Evolutionary conservation across 139 green algal genomes (phyloP), one percentile per base, ranked within the genome.

Genomic region (Pleodorina starrii): DNA sequence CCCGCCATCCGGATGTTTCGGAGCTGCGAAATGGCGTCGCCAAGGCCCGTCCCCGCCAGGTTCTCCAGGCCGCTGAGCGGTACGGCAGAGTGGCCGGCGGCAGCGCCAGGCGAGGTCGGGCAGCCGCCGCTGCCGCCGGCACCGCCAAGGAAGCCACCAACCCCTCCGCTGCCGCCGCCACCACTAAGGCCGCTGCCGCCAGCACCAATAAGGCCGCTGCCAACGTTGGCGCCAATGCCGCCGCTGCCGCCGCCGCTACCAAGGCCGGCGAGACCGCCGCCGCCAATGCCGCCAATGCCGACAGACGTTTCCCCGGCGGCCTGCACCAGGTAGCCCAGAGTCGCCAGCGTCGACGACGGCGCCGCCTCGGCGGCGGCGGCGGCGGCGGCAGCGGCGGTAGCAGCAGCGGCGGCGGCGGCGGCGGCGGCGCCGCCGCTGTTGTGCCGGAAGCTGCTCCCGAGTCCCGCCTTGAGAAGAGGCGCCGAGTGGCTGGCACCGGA

Each of bases 21-120:
- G n/a, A 88, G 82, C 82, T 80, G 82, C 2, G 44, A 54, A 19
- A 88, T 88, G 2, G 82, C 82, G 63, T 88, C 82, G 21, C 82
- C 82, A 63, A 88, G 43, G 4, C 82, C 82, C 32, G 82, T 88
- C 10, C 6, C 32, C 4, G 82, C 44, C 19, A 88, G 35, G 4
- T 44, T 38, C 5, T 88, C 44, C 9, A 88, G 35, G 1, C 66
- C 66, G 46, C 66, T 88, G 11, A 88, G 66, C 66, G 82, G 82
- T 14, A 76, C 57, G 6, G 35, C 54, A 57, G 32, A 1, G 25
- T 51, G 48, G 78, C 1, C n/a, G 63, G 29, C 59, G 25, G 35
- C 32, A 2, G 19, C 35, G 16, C 6, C n/a, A 16, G 54, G 54
- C 54, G 54, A 66, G 21, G 35, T 1, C 78, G 40, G 12, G 6